Percentiles rank a stretch among this genome's conserved stretches.
Evolutionary conservation across 306 rosid genomes (phyloP).

Genomic region (Fragaria ananassa): DNA sequence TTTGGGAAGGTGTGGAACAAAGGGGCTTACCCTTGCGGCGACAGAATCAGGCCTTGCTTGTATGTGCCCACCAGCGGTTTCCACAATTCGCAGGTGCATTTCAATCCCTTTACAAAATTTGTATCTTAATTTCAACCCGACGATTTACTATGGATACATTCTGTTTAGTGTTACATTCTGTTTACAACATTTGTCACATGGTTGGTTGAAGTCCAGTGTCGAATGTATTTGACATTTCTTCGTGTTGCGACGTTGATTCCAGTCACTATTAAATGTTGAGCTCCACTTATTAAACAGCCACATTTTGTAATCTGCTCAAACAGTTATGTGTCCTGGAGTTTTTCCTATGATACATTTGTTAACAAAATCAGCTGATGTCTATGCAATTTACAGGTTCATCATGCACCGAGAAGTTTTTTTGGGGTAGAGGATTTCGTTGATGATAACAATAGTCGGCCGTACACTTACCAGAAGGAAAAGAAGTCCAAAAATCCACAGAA

Average conservation of each 20-base stretch:
- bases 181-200: neutral
- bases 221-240: neutral
- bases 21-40: slow-evolving; percentile 37
- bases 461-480: slow-evolving; percentile 82
- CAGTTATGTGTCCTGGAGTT: neutral
- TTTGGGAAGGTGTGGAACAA: slow-evolving; percentile 43
- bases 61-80: slow-evolving; percentile 45
- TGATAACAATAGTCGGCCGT: slow-evolving; percentile 82
- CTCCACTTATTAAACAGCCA: neutral
- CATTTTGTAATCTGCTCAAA: neutral
- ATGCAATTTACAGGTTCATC: slow-evolving; percentile 42
- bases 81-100: slow-evolving; percentile 60
- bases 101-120: neutral
- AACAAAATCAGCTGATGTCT: neutral
- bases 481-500: slow-evolving; percentile 79
- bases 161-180: neutral
- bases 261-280: neutral
- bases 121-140: neutral
- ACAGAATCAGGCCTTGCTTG: slow-evolving; percentile 37
- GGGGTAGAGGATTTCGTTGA: slow-evolving; percentile 92
- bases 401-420: slow-evolving; percentile 82
- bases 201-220: neutral
- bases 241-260: neutral
- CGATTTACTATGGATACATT: neutral
- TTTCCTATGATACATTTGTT: neutral